Conservation (phyloP, 768 basidiomycete genomes). For the Leccinum boreale region DNA sequence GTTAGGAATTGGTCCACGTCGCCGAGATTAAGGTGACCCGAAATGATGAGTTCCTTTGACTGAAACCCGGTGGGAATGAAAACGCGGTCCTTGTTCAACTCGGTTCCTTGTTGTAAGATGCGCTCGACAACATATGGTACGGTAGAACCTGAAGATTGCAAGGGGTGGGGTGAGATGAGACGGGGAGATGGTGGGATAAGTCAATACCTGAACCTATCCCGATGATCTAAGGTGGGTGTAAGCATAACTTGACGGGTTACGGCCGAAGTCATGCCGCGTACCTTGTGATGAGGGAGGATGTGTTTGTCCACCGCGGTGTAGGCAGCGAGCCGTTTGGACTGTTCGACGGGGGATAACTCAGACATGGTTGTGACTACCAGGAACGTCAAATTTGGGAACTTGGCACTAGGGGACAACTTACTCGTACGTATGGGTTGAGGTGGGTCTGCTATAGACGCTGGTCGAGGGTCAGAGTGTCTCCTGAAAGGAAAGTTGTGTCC, state of each 20-base stretch:
- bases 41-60: conserved; percentile 91
- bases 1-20: conserved; percentile 86
- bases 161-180: conserved; percentile 1
- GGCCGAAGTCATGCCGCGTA: conserved; percentile 31
- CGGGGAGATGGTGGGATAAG: background rate
- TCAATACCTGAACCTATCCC: conserved; percentile 79
- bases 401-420: conserved; percentile 2
- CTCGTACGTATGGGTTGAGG: conserved; percentile 1
- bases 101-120: conserved; percentile 78
- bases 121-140: conserved; percentile 97
- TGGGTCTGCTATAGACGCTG: conserved; percentile 7
- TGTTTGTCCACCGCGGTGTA: conserved; percentile 93
- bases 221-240: conserved; percentile 52
- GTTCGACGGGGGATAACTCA: conserved; percentile 51
- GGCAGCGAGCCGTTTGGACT: conserved; percentile 86
- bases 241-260: background rate
- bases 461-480: conserved; percentile 3
- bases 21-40: conserved; percentile 70
- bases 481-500: conserved; percentile 4
- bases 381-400: background rate
- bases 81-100: conserved; percentile 73
- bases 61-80: conserved; percentile 97
- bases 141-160: conserved; percentile 63
- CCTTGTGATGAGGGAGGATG: conserved; percentile 79
- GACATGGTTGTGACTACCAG: conserved; percentile 27